Evolutionary conservation across 352 stramenopile species (phyloP).

Genomic region (Globisporangium recalcitrans): DNA sequence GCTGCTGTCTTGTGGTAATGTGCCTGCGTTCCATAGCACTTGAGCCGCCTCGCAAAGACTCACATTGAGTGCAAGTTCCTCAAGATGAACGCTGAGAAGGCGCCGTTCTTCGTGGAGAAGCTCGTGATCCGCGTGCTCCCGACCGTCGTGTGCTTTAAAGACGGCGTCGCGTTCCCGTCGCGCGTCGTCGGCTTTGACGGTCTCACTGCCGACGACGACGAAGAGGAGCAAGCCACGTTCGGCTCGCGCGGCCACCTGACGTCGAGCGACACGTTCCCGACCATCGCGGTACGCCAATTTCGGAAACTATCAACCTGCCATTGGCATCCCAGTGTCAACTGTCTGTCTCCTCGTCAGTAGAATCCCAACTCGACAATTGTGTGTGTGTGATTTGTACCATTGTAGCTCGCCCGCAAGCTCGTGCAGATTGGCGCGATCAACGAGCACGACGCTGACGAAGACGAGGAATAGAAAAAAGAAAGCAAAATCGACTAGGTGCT

Average conservation of each 20-base stretch:
- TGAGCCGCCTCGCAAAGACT: slow-evolving; percentile 43
- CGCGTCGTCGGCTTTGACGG: slow-evolving; percentile 92
- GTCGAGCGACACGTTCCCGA: slow-evolving; percentile 56
- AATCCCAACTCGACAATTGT: no score
- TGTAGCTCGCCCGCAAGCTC: slow-evolving; percentile 55
- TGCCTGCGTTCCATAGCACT: slow-evolving; percentile 24
- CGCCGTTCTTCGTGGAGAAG: slow-evolving; percentile 94
- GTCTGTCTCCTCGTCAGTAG: no score
- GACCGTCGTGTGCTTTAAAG: slow-evolving; percentile 89
- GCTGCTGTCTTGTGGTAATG: not conserved
- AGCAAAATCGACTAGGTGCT: no score
- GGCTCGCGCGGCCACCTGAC: slow-evolving; percentile 34
- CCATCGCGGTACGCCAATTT: slow-evolving; percentile 34
- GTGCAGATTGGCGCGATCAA: slow-evolving; percentile 55
- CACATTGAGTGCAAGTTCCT: slow-evolving; percentile 94
- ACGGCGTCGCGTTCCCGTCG: slow-evolving; percentile 89
- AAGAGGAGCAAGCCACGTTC: slow-evolving; percentile 33
- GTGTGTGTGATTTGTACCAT: not conserved
- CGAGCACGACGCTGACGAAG: slow-evolving; percentile 36
- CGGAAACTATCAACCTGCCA: not conserved
- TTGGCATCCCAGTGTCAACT: not conserved
- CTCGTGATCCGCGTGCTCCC: slow-evolving; percentile 91
- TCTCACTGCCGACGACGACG: slow-evolving; percentile 76
- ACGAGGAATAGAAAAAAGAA: slow-evolving; percentile 15
- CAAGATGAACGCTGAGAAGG: slow-evolving; percentile 92